These are phyloP conservation scores for Cytospora leucostoma DNA, from an alignment of 2,329 filamentous ascomycete species.

Conservation along the genomic window DNA sequence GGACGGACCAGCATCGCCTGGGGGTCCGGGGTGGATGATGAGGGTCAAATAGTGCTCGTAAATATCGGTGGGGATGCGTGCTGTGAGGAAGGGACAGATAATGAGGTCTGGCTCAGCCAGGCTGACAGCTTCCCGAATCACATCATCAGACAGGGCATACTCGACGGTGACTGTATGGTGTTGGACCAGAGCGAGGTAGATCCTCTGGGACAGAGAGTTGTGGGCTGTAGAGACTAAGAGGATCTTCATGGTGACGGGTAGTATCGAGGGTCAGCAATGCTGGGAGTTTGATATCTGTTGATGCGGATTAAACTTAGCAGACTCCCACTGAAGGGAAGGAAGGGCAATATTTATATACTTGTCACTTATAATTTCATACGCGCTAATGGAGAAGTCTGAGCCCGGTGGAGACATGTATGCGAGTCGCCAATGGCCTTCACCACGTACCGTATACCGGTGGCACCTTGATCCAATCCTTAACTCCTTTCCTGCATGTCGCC, in stretches of 20 bases:
- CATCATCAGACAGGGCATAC: conserved; percentile 38
- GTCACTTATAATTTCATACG: no score
- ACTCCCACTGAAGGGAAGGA: no score
- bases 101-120: conserved; percentile 42
- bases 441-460: no score
- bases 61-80: conserved; percentile 40
- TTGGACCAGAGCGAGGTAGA: conserved; percentile 40
- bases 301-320: no score
- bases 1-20: conserved; percentile 45
- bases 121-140: conserved; percentile 42
- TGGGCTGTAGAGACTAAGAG: conserved; percentile 49
- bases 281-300: no score
- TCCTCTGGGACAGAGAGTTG: conserved; percentile 45
- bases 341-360: no score
- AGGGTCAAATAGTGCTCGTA: conserved; percentile 42
- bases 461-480: no score
- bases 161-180: conserved; percentile 43
- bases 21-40: conserved; percentile 45
- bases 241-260: conserved; percentile 29
- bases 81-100: conserved; percentile 46
- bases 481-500: no score
- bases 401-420: no score
- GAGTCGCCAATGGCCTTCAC: no score
- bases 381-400: no score
- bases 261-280: no score